Conservation (phyloP, 169 alveolate species). For the Eimeria maxima region DNA sequence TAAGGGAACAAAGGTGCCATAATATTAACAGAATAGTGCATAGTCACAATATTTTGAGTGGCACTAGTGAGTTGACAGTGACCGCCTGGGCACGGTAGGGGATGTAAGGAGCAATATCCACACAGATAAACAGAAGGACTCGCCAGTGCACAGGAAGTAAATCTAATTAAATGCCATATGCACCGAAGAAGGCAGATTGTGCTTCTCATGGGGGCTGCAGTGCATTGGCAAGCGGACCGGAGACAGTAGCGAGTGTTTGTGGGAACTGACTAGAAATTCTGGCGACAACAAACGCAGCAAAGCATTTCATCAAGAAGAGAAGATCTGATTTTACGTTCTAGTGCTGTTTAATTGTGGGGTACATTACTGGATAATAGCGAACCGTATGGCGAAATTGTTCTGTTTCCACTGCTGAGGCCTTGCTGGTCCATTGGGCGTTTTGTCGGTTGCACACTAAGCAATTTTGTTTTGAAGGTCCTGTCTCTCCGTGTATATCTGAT, state of each 20-base stretch:
- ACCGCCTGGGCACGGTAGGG: not conserved
- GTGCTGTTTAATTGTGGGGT: not conserved
- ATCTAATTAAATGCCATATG: not conserved
- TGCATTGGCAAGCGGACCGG: not conserved
- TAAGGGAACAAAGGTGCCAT: not conserved
- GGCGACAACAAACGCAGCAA: not conserved
- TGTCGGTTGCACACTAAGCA: not conserved
- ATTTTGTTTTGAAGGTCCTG: not conserved
- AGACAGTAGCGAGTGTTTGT: not conserved
- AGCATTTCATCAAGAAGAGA: not conserved
- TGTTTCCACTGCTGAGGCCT: slow-evolving; percentile 32
- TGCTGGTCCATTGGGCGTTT: slow-evolving; percentile 43
- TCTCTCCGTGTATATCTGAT: not conserved
- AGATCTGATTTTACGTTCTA: not conserved
- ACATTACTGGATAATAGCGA: not conserved
- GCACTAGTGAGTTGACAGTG: not conserved
- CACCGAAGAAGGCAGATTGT: not conserved
- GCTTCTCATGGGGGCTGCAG: not conserved
- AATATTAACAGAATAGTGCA: not conserved
- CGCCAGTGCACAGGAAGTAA: not conserved
- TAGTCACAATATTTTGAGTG: not conserved
- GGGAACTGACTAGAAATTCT: not conserved
- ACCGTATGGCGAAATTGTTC: not conserved
- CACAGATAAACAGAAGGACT: not conserved
- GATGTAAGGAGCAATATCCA: not conserved